Conservation (phyloP, 768 basidiomycete species). For the Lentinus brumalis region DNA sequence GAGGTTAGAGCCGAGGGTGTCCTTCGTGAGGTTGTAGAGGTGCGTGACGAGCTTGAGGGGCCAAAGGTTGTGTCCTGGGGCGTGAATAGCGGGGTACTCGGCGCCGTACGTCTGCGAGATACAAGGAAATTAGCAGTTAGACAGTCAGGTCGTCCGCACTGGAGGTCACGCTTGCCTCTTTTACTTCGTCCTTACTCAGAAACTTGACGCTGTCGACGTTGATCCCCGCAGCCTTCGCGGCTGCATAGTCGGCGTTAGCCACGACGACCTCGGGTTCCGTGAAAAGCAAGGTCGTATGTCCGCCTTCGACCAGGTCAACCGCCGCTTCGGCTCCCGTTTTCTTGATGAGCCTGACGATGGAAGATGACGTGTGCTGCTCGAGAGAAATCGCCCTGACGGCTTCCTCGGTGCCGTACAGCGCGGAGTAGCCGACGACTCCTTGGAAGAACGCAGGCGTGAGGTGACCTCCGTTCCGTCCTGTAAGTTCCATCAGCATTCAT, state of each 20-base stretch:
- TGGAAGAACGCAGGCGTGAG: conserved; percentile 54
- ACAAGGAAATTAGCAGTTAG: not conserved
- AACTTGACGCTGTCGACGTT: conserved; percentile 46
- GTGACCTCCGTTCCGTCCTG: conserved; percentile 82
- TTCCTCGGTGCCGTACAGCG: conserved; percentile 52
- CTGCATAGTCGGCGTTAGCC: conserved; percentile 48
- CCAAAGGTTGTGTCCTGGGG: conserved; percentile 68
- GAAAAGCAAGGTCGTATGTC: conserved; percentile 52
- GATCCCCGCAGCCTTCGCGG: conserved; percentile 55
- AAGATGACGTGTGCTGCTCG: conserved; percentile 55
- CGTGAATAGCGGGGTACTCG: conserved; percentile 50
- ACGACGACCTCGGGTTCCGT: conserved; percentile 45
- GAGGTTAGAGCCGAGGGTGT: conserved; percentile 35
- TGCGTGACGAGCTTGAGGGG: conserved; percentile 80
- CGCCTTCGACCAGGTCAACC: conserved; percentile 66
- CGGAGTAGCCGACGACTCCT: conserved; percentile 43
- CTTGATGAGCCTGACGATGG: conserved; percentile 52
- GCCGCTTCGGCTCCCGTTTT: conserved; percentile 43
- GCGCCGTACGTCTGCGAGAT: conserved; percentile 42
- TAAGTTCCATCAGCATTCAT: not conserved
- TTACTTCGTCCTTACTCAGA: conserved; percentile 49
- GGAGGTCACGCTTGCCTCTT: conserved; percentile 39
- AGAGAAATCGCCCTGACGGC: conserved; percentile 54
- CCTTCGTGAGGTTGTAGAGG: conserved; percentile 50
- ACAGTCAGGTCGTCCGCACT: not conserved